These are phyloP conservation scores for Pyrenochaeta sp. DNA, from an alignment of 2,329 filamentous ascomycete genomes.

Conservation along the genomic window DNA sequence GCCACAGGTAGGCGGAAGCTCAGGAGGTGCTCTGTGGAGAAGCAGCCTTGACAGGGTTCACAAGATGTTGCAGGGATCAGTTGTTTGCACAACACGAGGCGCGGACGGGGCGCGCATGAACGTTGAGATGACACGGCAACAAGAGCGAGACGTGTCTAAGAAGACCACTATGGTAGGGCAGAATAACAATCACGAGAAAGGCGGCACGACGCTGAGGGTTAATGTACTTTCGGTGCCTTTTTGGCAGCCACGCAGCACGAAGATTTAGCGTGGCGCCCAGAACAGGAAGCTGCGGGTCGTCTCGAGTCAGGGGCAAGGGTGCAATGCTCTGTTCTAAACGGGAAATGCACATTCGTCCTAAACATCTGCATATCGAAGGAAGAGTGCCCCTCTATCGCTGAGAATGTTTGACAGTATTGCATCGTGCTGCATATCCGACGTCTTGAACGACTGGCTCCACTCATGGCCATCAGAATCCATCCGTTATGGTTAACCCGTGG, in stretches of 20 bases:
- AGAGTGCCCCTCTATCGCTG: not conserved
- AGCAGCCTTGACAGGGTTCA: constrained; percentile 33
- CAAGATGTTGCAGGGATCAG: constrained; percentile 19
- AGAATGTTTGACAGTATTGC: not conserved
- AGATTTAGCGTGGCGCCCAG: constrained; percentile 8
- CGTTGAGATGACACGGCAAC: constrained; percentile 7
- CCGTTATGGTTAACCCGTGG: not conserved
- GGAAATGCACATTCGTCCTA: constrained; percentile 7
- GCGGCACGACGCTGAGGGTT: not conserved
- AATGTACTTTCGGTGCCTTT: not conserved
- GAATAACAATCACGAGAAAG: not conserved
- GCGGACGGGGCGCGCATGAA: constrained; percentile 10
- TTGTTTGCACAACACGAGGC: constrained; percentile 24
- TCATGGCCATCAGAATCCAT: not conserved
- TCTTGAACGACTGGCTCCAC: not conserved
- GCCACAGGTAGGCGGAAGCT: constrained; percentile 33
- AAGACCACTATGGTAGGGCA: not conserved
- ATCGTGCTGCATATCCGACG: not conserved
- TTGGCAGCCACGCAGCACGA: constrained; percentile 9
- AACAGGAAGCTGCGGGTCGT: constrained; percentile 24
- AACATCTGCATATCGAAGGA: not conserved
- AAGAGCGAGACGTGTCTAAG: not conserved
- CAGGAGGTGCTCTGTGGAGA: constrained; percentile 39
- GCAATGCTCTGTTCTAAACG: constrained; percentile 5
- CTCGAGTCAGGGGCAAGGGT: constrained; percentile 20